A percentile compares a stretch with the other conserved stretches of the same genome.
phyloP scores from a whole-genome alignment of 345 rosid genomes.

The Salix koriyanagi region DNA sequence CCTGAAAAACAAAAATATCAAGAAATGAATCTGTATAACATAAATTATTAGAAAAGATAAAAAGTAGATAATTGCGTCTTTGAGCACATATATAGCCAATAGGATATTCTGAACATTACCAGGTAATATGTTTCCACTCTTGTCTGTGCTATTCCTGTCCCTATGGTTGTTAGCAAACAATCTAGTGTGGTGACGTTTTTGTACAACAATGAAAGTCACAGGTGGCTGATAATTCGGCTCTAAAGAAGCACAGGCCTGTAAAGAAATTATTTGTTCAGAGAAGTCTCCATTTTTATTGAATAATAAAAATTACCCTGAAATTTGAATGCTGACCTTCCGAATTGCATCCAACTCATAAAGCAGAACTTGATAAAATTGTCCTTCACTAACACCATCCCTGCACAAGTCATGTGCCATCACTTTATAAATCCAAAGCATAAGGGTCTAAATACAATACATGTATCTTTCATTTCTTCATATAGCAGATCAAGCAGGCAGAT shows the following conservation, averaged over 20 bases:
- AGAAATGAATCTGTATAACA: neutral
- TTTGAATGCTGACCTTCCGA: slow-evolving; percentile 48
- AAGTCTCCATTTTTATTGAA: neutral
- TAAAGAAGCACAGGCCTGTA: slow-evolving; percentile 89
- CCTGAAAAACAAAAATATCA: slow-evolving; percentile 40
- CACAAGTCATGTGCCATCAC: neutral
- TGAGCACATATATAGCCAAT: neutral
- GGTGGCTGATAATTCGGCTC: slow-evolving; percentile 98
- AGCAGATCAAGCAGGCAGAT: neutral
- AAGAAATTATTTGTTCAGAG: slow-evolving; percentile 1
- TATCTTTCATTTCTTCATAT: neutral
- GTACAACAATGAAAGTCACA: slow-evolving; percentile 95
- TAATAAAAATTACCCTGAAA: neutral
- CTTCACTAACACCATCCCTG: slow-evolving; percentile 99
- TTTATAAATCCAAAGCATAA: neutral
- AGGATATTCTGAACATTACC: slow-evolving; percentile 38
- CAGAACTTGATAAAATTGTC: slow-evolving; percentile 86
- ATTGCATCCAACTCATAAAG: slow-evolving; percentile 83
- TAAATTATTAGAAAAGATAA: neutral
- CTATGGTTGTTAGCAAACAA: slow-evolving; percentile 87
- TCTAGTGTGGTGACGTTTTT: slow-evolving; percentile 95
- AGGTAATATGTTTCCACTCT: slow-evolving; percentile 89
- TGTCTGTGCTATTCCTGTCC: slow-evolving; percentile 84
- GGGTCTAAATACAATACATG: neutral
- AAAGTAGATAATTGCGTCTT: neutral